Evolutionary conservation across 352 stramenopile genomes (phyloP), one percentile per base, ranked within the genome.

Genomic region (Pythium coloratum): DNA sequence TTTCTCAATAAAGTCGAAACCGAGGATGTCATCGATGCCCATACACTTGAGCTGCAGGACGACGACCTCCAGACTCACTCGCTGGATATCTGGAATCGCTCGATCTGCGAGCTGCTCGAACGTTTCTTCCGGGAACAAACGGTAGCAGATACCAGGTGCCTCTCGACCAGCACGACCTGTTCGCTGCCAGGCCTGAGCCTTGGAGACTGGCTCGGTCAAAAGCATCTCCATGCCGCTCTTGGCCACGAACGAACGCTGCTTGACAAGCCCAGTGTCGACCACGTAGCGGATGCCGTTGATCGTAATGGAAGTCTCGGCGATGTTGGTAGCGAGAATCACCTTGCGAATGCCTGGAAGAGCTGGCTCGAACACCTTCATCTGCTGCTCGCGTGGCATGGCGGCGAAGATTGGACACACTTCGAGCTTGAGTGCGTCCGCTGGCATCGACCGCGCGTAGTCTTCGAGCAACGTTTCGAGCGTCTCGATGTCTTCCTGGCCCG

Each of bases 271-370:
- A n/a, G 85, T 94, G 61, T 95, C 88, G 26, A 96, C 78, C 14
- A 96, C 88, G 50, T 81, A 96, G 18, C 84, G 82, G 26, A 99
- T 95, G 62, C 98, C 98, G 32, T 98, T 97, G 72, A 99, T 99
- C 8, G 98, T 99, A 65, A 99, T 98, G 26, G 94, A 99, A 46
- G 96, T 99, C 76, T 98, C 94, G 40, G 95, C 94, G 75, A 98
- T 98, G 78, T 98, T 98, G n/a, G 95, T 99, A 26, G 90, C 86
- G 18, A 95, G 69, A 62, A 99, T 97, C 9, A 99, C 90, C 68
- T 98, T 98, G 62, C 96, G 88, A 32, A 93, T 79, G 14, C 82
- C 86, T 2, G 63, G 42, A 10, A 86, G 83, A 7, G 89, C 83
- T 7, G 83, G 85, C 58, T 97, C 85, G 71, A 99, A 99, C 20